These are phyloP conservation scores for Guyanaporus albipodus DNA, from an alignment of 768 basidiomycete genomes.

Conservation along the genomic window DNA sequence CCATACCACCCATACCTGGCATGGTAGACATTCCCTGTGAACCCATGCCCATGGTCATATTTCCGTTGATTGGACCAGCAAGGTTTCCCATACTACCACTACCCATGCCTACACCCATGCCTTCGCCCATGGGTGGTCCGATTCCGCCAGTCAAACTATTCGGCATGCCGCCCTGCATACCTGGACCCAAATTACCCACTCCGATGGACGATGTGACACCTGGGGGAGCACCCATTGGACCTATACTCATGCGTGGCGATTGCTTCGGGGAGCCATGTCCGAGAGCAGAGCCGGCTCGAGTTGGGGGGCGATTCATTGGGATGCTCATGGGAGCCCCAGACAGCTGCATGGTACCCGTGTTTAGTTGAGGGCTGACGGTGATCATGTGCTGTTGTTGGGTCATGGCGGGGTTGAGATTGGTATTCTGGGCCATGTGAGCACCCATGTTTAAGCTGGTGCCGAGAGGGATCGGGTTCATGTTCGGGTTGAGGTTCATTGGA, in stretches of 20 bases:
- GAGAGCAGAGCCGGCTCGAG: conserved; percentile 28
- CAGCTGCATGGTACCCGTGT: conserved; percentile 16
- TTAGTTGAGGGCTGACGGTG: conserved; percentile 16
- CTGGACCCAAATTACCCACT: conserved; percentile 10
- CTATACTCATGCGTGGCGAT: conserved; percentile 22
- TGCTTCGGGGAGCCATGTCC: conserved; percentile 29
- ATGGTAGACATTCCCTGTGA: conserved; percentile 14
- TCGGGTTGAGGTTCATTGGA: conserved; percentile 19
- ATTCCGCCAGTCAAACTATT: conserved; percentile 16
- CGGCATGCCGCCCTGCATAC: conserved; percentile 14
- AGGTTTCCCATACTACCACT: conserved; percentile 4
- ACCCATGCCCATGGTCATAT: conserved; percentile 15
- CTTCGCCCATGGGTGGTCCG: conserved; percentile 12
- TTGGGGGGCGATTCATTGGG: conserved; percentile 28
- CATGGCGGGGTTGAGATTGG: conserved; percentile 10
- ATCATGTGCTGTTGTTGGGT: conserved; percentile 17
- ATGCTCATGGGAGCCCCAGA: conserved; percentile 15
- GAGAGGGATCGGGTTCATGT: conserved; percentile 13
- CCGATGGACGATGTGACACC: not conserved
- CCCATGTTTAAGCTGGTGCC: conserved; percentile 10
- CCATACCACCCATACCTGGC: conserved; percentile 12
- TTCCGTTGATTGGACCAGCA: conserved; percentile 14
- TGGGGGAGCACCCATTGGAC: conserved; percentile 7
- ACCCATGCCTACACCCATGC: conserved; percentile 10
- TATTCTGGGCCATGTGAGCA: conserved; percentile 8